These are phyloP conservation scores for Trichosanthes truncata DNA, from an alignment of 306 rosid species.

Conservation along the genomic window DNA sequence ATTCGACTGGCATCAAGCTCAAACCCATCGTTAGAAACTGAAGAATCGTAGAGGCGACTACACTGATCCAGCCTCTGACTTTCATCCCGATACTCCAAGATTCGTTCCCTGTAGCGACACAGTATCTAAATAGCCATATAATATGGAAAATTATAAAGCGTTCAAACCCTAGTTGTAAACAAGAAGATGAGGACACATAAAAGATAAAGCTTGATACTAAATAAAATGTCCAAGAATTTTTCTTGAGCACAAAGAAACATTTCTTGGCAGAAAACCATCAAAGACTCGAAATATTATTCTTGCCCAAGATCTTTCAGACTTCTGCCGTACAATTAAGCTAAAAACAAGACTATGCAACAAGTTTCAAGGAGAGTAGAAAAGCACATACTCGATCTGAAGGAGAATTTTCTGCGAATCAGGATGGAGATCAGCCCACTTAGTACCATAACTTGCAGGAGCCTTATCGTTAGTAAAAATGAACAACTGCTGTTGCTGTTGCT, in stretches of 20 bases:
- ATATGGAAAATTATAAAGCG: background rate
- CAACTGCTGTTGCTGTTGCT: constrained; percentile 34
- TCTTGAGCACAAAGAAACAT: background rate
- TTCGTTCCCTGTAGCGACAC: constrained; percentile 46
- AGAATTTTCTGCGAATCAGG: constrained; percentile 89
- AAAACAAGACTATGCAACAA: background rate
- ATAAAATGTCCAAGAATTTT: background rate
- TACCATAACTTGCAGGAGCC: constrained; percentile 68
- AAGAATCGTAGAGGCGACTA: constrained; percentile 84
- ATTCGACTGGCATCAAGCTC: constrained; percentile 86
- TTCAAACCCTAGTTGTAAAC: background rate
- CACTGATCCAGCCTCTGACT: constrained; percentile 93
- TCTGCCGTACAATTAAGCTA: background rate
- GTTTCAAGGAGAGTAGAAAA: background rate
- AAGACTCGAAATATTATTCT: background rate
- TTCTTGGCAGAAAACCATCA: background rate
- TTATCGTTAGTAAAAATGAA: constrained; percentile 64
- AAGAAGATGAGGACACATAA: background rate
- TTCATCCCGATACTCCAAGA: constrained; percentile 77
- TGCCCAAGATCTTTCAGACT: background rate
- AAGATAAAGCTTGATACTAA: background rate
- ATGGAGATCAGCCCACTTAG: constrained; percentile 93
- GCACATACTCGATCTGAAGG: constrained; percentile 72
- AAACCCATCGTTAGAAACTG: constrained; percentile 67
- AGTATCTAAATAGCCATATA: constrained; percentile 5